phyloP scores from a whole-genome alignment of 177 flowering plant genomes.

The Vitis hybrid region DNA sequence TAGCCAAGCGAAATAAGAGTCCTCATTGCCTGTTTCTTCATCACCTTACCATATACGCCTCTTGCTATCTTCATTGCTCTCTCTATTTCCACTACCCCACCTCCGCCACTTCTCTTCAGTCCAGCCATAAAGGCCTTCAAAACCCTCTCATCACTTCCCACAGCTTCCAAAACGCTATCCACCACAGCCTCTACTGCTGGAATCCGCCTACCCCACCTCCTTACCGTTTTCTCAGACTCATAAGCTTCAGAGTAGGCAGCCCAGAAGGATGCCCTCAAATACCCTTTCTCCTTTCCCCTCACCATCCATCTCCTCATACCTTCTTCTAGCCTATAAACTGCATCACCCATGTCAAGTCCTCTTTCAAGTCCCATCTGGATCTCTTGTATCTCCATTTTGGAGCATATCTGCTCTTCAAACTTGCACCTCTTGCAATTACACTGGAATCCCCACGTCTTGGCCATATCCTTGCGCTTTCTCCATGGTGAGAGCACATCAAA shows the following conservation, averaged over 20 bases:
- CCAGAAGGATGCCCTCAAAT: constrained; percentile 82
- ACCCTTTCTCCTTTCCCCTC: constrained; percentile 71
- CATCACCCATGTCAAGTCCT: constrained; percentile 53
- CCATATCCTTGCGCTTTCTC: constrained; percentile 49
- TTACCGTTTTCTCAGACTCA: constrained; percentile 48
- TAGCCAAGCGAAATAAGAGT: constrained; percentile 39
- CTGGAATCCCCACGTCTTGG: constrained; percentile 70
- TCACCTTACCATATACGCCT: constrained; percentile 53
- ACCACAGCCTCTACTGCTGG: constrained; percentile 46
- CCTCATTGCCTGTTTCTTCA: constrained; percentile 61
- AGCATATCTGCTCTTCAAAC: constrained; percentile 48
- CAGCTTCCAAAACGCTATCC: constrained; percentile 59
- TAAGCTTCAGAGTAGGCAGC: constrained; percentile 40
- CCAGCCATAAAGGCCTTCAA: constrained; percentile 34
- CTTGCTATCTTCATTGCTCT: constrained; percentile 50
- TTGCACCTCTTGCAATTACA: constrained; percentile 79
- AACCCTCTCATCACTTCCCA: constrained; percentile 60
- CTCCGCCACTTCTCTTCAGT: constrained; percentile 27
- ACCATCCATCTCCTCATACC: constrained; percentile 60
- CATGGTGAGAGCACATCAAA: constrained; percentile 63
- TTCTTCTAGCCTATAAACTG: constrained; percentile 60
- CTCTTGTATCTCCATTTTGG: constrained; percentile 51
- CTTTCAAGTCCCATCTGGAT: constrained; percentile 49
- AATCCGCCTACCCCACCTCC: constrained; percentile 71
- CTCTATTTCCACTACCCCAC: constrained; percentile 42